Evolutionary conservation across 345 rosid genomes (phyloP).

Genomic region (Hevea brasiliensis): DNA sequence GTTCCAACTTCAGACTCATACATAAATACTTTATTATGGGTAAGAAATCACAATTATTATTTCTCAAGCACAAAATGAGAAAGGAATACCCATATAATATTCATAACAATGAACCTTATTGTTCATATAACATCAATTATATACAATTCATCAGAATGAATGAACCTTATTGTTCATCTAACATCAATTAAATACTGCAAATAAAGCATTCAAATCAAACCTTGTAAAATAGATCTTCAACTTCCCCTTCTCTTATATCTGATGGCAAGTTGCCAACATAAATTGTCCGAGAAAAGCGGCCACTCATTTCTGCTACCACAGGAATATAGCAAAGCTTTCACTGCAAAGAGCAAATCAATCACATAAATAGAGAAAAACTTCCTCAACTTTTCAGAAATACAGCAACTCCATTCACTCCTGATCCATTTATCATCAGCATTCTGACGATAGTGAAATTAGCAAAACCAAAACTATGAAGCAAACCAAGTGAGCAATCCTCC

Average conservation of each 20-base stretch:
- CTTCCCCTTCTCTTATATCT: constrained; percentile 79
- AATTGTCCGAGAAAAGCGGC: constrained; percentile 94
- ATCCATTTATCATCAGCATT: constrained; percentile 37
- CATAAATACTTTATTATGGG: not conserved
- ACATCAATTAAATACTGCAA: not conserved
- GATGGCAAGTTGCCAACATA: constrained; percentile 96
- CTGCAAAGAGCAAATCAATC: constrained; percentile 32
- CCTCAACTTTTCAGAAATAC: constrained; percentile 10
- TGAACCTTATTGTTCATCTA: not conserved
- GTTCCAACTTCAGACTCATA: too few relatives aligned
- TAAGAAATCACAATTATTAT: not conserved
- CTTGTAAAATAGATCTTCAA: constrained; percentile 96
- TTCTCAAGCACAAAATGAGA: not conserved
- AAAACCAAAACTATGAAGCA: constrained; percentile 62
- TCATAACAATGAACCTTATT: not conserved
- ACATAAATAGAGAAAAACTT: constrained; percentile 26
- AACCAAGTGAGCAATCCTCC: constrained; percentile 92
- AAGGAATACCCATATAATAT: not conserved
- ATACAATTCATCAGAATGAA: not conserved
- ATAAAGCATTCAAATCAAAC: constrained; percentile 36
- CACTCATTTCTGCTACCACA: constrained; percentile 60
- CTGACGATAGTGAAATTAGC: constrained; percentile 31
- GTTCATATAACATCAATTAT: too few relatives aligned
- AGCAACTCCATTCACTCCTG: constrained; percentile 30
- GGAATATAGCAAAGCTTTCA: constrained; percentile 1